Conservation (phyloP, 805 yeast species). For the Sugiyamaella boreocaroliniensis region DNA sequence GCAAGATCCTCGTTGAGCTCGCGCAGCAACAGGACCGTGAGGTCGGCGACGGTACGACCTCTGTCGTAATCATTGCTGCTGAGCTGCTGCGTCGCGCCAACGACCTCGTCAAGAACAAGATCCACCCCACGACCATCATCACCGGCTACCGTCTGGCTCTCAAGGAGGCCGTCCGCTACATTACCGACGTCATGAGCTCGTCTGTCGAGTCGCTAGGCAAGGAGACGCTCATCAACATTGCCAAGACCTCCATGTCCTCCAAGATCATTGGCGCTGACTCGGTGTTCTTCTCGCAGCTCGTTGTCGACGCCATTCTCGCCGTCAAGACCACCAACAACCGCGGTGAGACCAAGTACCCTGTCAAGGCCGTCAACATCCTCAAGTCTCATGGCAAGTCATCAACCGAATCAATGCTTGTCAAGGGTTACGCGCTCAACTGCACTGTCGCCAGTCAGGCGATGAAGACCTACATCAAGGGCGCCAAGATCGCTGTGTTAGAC, state of each 20-base stretch:
- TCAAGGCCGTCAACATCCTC: conserved; percentile 90
- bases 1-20: conserved; percentile 89
- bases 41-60: conserved; percentile 97
- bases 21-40: conserved; percentile 99
- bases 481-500: conserved; percentile 83
- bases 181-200: conserved; percentile 75
- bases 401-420: conserved; percentile 73
- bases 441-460: conserved; percentile 97
- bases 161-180: conserved; percentile 81
- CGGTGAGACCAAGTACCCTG: conserved; percentile 89
- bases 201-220: conserved; percentile 74
- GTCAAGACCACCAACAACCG: conserved; percentile 84
- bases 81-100: conserved; percentile 89
- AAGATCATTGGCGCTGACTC: conserved; percentile 93
- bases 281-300: conserved; percentile 82
- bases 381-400: conserved; percentile 97
- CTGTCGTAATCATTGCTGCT: conserved; percentile 92
- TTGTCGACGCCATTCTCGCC: conserved; percentile 91
- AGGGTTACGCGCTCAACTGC: conserved; percentile 95
- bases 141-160: conserved; percentile 93
- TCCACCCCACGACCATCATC: conserved; percentile 97
- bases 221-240: conserved; percentile 81
- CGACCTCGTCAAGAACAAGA: conserved; percentile 84
- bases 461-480: conserved; percentile 61
- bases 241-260: conserved; percentile 94